Evolutionary conservation across 345 rosid species (phyloP).

Genomic region (Firmiana major): DNA sequence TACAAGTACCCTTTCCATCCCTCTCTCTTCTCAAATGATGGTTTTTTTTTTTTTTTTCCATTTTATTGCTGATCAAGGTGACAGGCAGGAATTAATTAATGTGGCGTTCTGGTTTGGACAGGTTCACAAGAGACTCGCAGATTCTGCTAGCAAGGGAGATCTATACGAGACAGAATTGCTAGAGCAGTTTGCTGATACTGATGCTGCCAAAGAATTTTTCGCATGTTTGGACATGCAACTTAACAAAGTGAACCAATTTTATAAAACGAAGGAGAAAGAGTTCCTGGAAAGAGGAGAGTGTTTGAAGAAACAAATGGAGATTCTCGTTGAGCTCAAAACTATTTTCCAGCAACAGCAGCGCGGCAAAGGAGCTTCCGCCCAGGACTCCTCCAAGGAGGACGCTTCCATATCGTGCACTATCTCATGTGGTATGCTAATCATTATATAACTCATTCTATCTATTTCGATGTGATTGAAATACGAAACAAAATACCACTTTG

Average conservation of each 20-base stretch:
- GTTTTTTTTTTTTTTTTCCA: not conserved
- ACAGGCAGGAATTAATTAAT: not conserved
- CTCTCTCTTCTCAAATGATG: not conserved
- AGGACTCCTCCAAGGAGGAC: constrained; percentile 65
- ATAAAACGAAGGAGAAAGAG: constrained; percentile 75
- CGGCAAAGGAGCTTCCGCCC: constrained; percentile 40
- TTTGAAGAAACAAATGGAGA: constrained; percentile 82
- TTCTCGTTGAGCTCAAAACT: constrained; percentile 65
- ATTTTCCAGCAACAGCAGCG: constrained; percentile 49
- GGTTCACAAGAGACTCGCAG: constrained; percentile 79
- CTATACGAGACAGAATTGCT: constrained; percentile 80
- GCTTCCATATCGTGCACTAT: constrained; percentile 71
- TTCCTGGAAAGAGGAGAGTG: constrained; percentile 86
- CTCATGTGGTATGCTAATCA: constrained; percentile 54
- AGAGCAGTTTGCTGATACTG: constrained; percentile 74
- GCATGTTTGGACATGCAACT: constrained; percentile 73
- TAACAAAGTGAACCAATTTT: constrained; percentile 94
- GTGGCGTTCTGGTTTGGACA: constrained; percentile 15
- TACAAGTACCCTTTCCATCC: constrained; percentile 50
- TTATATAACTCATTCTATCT: not conserved
- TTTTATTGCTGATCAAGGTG: not conserved
- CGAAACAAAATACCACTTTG: not conserved
- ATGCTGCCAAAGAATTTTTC: constrained; percentile 77
- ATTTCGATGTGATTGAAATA: not conserved
- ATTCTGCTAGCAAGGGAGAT: constrained; percentile 60